A percentile compares a stretch with the other conserved stretches of the same genome.
Evolutionary conservation across 805 yeast species (phyloP).

Genomic region (Monosporozyma unispora): DNA sequence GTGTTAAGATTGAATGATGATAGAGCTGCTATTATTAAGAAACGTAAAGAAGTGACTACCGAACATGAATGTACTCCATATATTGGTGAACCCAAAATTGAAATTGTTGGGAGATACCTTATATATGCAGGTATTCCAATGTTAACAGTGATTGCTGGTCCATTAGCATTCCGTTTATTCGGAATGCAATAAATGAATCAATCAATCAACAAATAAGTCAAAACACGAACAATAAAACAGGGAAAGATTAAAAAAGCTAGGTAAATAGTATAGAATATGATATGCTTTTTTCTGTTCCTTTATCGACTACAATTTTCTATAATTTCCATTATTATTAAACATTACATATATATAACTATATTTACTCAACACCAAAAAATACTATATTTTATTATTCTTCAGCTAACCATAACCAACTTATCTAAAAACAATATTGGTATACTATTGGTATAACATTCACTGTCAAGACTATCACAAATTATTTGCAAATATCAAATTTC

Average conservation of each 20-base stretch:
- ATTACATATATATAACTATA: too few species aligned
- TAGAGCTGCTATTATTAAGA: constrained; percentile 17
- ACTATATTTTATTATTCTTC: too few species aligned
- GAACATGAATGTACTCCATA: constrained; percentile 38
- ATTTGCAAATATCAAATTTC: too few species aligned
- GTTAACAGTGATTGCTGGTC: constrained; percentile 36
- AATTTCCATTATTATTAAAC: too few species aligned
- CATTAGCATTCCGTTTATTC: constrained; percentile 14
- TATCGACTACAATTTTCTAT: too few species aligned
- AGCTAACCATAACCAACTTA: too few species aligned
- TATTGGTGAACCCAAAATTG: constrained; percentile 60
- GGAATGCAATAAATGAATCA: constrained; percentile 1
- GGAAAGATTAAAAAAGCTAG: too few species aligned
- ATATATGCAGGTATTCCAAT: constrained; percentile 77
- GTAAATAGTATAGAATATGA: too few species aligned
- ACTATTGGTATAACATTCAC: too few species aligned
- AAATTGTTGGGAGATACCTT: constrained; percentile 63
- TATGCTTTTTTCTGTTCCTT: too few species aligned
- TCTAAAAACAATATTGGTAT: too few species aligned
- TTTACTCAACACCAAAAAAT: too few species aligned
- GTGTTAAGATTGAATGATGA: constrained; percentile 14
- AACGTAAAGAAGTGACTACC: constrained; percentile 18
- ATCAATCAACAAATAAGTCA: not conserved
- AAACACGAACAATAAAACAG: not conserved
- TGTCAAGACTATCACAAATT: not conserved